Base-by-base conservation (phyloP, 108 stramenopile species). In the Nannochloropsis salina region DNA sequence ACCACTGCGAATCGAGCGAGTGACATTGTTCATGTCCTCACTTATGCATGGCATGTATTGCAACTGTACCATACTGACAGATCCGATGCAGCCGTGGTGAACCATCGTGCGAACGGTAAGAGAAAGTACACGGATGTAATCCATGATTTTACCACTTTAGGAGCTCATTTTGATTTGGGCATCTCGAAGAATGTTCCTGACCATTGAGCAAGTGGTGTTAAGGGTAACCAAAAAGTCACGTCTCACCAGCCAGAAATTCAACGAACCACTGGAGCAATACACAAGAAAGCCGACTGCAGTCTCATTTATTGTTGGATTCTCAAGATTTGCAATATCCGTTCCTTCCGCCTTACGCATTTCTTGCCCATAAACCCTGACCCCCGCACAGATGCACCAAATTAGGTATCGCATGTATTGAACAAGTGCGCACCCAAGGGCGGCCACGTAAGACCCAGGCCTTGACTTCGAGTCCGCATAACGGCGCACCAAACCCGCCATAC, bases 381-480 rank as follows among this genome's bases (percentile, higher is more conserved):
- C 61, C 20, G n/a, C 8, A n/a, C n/a, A 74, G 61, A 74, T 74
- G 61, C 61, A 74, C 61, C 61, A 74, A 74, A n/a, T n/a, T 74
- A 2, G 61, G 61, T 2, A 74, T 74, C 4, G n/a, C 6, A 15
- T 74, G 61, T n/a, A 74, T 74, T 6, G 61, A 74, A 74, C 61
- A 74, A n/a, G 61, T 74, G 61, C 61, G 61, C 61, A 74, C 61
- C 3, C 61, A 74, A n/a, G 61, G 61, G n/a, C 61, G 61, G 61
- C 61, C 61, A 74, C 61, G 61, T 3, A 74, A 74, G n/a, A n/a
- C 61, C 61, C 61, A 15, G 61, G 8, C 8, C 61, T 6, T 8
- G 61, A 15, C 61, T 8, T 74, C 61, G 61, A 74, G 2, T n/a
- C 4, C 20, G 61, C 61, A n/a, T 6, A 3, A 4, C 61, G 61